Evolutionary conservation across 768 basidiomycete species (phyloP).

Genomic region (Aureoboletus auriporus): DNA sequence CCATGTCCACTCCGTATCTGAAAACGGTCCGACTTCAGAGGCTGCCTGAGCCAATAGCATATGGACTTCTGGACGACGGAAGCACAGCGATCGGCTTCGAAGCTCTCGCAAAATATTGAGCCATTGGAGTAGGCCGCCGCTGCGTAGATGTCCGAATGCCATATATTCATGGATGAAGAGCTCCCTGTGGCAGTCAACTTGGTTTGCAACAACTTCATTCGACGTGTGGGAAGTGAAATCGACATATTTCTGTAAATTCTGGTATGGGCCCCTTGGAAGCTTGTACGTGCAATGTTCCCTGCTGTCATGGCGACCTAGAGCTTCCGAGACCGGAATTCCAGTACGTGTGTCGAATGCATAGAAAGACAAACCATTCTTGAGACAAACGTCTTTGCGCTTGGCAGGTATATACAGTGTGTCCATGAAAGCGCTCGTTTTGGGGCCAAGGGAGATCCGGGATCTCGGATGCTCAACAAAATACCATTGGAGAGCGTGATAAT

Average conservation of each 20-base stretch:
- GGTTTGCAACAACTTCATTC: slow-evolving; percentile 40
- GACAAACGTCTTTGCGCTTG: slow-evolving; percentile 11
- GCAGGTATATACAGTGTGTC: slow-evolving; percentile 8
- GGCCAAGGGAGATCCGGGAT: slow-evolving; percentile 34
- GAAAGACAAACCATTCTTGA: slow-evolving; percentile 30
- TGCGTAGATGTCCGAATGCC: slow-evolving; percentile 41
- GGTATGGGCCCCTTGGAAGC: slow-evolving; percentile 33
- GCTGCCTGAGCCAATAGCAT: slow-evolving; percentile 39
- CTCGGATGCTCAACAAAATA: slow-evolving; percentile 4
- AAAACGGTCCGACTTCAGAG: slow-evolving; percentile 37
- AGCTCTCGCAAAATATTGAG: slow-evolving; percentile 44
- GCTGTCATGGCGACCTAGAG: slow-evolving; percentile 13
- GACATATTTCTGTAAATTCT: slow-evolving; percentile 33
- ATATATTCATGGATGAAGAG: slow-evolving; percentile 42
- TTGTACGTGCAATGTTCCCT: slow-evolving; percentile 25
- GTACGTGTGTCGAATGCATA: slow-evolving; percentile 22
- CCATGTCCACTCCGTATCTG: slow-evolving; percentile 28
- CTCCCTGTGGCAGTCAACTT: slow-evolving; percentile 35
- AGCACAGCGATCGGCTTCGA: slow-evolving; percentile 31
- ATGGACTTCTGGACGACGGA: slow-evolving; percentile 38
- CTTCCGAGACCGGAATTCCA: slow-evolving; percentile 5
- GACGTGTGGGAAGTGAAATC: slow-evolving; percentile 32
- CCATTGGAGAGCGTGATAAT: neutral
- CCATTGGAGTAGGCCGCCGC: slow-evolving; percentile 46
- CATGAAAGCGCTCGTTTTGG: slow-evolving; percentile 17